Conservation (phyloP, 192 early-diverging fungal genomes). For the Umbelopsis vinacea region DNA sequence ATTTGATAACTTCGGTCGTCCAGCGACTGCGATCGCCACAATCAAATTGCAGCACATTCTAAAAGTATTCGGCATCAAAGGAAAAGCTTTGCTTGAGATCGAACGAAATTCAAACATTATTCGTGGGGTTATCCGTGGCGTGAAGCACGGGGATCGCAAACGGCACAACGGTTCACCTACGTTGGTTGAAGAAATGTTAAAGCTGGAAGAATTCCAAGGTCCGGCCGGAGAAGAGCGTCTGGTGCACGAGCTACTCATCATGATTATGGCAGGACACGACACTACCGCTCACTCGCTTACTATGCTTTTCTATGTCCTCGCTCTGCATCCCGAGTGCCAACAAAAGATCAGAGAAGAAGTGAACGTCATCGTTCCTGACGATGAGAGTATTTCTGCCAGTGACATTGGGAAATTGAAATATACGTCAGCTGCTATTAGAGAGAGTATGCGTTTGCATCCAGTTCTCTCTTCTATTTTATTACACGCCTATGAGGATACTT, state of each 20-base stretch:
- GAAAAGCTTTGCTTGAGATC: background rate
- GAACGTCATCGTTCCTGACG: background rate
- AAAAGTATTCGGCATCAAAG: background rate
- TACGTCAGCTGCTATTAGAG: constrained; percentile 25
- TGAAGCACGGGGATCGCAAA: background rate
- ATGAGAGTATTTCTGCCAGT: background rate
- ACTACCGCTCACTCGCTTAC: constrained; percentile 44
- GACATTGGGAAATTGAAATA: constrained; percentile 10
- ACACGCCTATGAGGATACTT: background rate
- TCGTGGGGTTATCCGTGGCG: background rate
- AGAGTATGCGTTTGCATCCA: constrained; percentile 31
- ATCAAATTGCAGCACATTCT: background rate
- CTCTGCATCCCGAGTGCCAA: constrained; percentile 38
- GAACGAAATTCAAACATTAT: background rate
- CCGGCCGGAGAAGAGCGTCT: constrained; percentile 21
- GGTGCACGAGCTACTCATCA: constrained; percentile 39
- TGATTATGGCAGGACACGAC: constrained; percentile 56
- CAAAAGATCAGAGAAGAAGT: constrained; percentile 39
- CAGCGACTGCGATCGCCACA: background rate
- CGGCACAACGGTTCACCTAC: background rate
- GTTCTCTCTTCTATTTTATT: background rate
- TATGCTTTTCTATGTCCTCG: constrained; percentile 31
- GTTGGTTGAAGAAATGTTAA: background rate
- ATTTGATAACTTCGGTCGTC: background rate
- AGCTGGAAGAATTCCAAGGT: background rate